Evolutionary conservation across 1,284 basidiomycete genomes (phyloP).

Genomic region (Leccinum solheimii): DNA sequence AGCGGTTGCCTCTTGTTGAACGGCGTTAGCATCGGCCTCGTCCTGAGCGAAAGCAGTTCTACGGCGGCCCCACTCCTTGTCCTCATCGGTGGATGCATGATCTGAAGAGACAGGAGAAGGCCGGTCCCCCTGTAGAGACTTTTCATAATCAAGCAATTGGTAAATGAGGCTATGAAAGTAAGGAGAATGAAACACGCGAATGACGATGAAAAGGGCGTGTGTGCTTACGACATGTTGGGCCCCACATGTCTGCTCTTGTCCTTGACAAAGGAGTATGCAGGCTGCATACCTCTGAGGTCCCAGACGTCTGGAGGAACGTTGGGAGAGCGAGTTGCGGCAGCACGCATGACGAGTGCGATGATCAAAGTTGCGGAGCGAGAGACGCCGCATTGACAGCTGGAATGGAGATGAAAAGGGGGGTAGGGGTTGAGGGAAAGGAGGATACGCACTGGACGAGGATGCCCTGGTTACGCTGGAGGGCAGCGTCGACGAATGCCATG

Average conservation of each 20-base stretch:
- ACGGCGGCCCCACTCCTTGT: constrained; percentile 82
- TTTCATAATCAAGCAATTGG: constrained; percentile 93
- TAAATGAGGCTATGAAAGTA: constrained; percentile 78
- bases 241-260: constrained; percentile 85
- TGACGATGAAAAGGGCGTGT: constrained; percentile 23
- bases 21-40: constrained; percentile 55
- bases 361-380: constrained; percentile 91
- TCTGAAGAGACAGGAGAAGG: constrained; percentile 54
- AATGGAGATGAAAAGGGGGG: constrained; percentile 19
- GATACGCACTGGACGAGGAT: constrained; percentile 83
- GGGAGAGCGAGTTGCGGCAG: constrained; percentile 73
- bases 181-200: constrained; percentile 20
- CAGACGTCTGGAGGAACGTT: constrained; percentile 72
- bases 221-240: constrained; percentile 92
- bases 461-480: constrained; percentile 71
- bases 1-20: constrained; percentile 71
- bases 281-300: constrained; percentile 88
- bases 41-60: constrained; percentile 53
- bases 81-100: constrained; percentile 57
- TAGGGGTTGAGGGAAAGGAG: not conserved
- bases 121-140: constrained; percentile 60
- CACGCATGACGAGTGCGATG: constrained; percentile 94
- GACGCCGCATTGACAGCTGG: constrained; percentile 93
- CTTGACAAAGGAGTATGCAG: constrained; percentile 90
- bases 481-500: constrained; percentile 80